A percentile compares a stretch with the other conserved stretches of the same genome.
phyloP scores from a whole-genome alignment of 2,329 filamentous ascomycete species.

The Pseudogymnoascus sp. region DNA sequence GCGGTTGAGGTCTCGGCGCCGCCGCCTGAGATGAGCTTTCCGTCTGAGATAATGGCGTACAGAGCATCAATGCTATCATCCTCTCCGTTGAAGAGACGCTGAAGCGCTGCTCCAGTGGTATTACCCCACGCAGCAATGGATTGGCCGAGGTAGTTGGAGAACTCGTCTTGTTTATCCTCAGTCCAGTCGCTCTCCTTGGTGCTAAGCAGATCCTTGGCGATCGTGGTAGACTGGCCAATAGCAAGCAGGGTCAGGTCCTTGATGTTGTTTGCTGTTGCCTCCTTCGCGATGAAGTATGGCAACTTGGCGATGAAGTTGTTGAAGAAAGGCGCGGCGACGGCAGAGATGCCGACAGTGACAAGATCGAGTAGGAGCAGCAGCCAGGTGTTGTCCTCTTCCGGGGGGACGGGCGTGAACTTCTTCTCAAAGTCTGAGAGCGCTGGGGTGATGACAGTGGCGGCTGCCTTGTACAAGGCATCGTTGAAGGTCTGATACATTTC shows the following conservation, averaged over 20 bases:
- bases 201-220: constrained; percentile 22
- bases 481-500: constrained; percentile 16
- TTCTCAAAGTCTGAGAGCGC: constrained; percentile 19
- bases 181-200: constrained; percentile 21
- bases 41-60: constrained; percentile 22
- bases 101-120: not conserved
- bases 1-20: not conserved
- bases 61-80: constrained; percentile 20
- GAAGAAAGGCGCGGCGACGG: constrained; percentile 23
- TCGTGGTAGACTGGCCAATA: constrained; percentile 21
- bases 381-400: constrained; percentile 20
- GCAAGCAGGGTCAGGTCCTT: constrained; percentile 24
- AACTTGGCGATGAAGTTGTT: constrained; percentile 16
- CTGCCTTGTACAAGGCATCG: constrained; percentile 14
- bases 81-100: constrained; percentile 22
- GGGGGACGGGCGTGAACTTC: constrained; percentile 25
- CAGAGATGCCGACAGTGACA: constrained; percentile 23
- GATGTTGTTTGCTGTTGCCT: too few relatives aligned
- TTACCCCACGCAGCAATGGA: constrained; percentile 21
- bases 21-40: constrained; percentile 23
- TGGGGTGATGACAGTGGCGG: constrained; percentile 17
- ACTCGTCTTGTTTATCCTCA: constrained; percentile 19
- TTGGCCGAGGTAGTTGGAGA: constrained; percentile 25
- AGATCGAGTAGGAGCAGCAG: constrained; percentile 25
- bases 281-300: constrained; percentile 14